Conservation (phyloP, 345 rosid species). For the Boechera retrofracta region DNA sequence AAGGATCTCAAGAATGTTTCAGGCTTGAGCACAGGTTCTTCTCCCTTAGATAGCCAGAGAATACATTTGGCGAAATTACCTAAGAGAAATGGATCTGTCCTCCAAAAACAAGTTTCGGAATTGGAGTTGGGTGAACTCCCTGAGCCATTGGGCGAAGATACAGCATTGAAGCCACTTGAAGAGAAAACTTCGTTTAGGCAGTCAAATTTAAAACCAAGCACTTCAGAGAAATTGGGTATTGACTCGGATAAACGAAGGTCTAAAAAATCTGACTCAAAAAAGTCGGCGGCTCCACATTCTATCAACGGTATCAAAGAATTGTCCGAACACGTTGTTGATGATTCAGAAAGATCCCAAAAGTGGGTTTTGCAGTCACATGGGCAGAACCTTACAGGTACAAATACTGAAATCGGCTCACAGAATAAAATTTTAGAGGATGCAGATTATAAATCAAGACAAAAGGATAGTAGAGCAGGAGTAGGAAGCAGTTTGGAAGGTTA, state of each 20-base stretch:
- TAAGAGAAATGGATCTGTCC: slow-evolving; percentile 58
- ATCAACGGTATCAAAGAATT: slow-evolving; percentile 54
- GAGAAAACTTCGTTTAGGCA: slow-evolving; percentile 66
- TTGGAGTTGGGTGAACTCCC: slow-evolving; percentile 97
- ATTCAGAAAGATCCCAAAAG: slow-evolving; percentile 50
- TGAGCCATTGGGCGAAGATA: slow-evolving; percentile 67
- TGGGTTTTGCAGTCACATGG: slow-evolving; percentile 57
- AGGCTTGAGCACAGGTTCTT: slow-evolving; percentile 50
- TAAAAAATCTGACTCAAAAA: slow-evolving; percentile 64
- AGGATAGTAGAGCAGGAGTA: slow-evolving; percentile 50
- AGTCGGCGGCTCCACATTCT: slow-evolving; percentile 54
- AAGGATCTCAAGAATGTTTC: slow-evolving; percentile 59
- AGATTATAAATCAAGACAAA: slow-evolving; percentile 59
- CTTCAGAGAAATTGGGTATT: slow-evolving; percentile 58
- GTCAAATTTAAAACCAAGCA: slow-evolving; percentile 59
- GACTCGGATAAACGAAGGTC: slow-evolving; percentile 64
- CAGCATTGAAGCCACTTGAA: slow-evolving; percentile 58
- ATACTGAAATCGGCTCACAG: slow-evolving; percentile 55
- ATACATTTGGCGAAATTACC: slow-evolving; percentile 45
- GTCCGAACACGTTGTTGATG: slow-evolving; percentile 61
- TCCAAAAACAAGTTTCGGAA: slow-evolving; percentile 79
- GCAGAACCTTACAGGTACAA: slow-evolving; percentile 50
- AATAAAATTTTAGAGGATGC: slow-evolving; percentile 53
- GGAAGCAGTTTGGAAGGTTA: slow-evolving; percentile 63
- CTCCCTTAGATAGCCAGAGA: slow-evolving; percentile 58